Evolutionary conservation across 2,329 filamentous ascomycete genomes (phyloP), one percentile per base, ranked within the genome.

Genomic region (Fusarium longipes): DNA sequence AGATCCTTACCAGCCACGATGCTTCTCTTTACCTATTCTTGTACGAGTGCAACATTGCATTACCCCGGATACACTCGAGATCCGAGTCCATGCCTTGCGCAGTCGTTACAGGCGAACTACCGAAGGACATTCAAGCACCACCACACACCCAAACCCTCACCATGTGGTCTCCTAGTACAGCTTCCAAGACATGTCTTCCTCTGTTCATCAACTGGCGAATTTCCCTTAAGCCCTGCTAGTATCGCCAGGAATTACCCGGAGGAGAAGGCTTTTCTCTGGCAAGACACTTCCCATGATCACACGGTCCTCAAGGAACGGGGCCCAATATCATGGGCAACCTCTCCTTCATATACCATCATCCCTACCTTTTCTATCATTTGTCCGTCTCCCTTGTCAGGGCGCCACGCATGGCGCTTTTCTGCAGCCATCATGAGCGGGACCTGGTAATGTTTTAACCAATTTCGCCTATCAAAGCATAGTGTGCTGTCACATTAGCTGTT

Each of bases 401-500:
- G 51, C 55, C 56, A 65, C 67, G 57, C 38, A 53, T 49, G 51
- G 52, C 63, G 55, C 63, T 54, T 62, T 57, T 43, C 63, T 67
- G 55, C 55, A 54, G 47, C 53, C 56, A 42, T 55, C 39, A 60
- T 64, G 63, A 55, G 52, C 43, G 24, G 45, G 59, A 52, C 33
- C 32, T 65, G 42, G 27, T 44, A 63, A 61, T 64, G 61, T 68
- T 73, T 70, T 70, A 67, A 64, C 39, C 49, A 47, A 38, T 58
- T 65, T 42, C 38, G 38, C 50, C 49, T 53, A 65, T 66, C 57
- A 65, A 61, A 63, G 70, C 67, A 70, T 60, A 71, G 63, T 67
- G 58, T 68, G 67, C 65, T 72, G 64, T 53, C 56, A 52, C 50
- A 25, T 57, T 50, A 47, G 59, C 39, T 49, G 52, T 53, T 56